These are phyloP conservation scores for Phanerochaete sordida DNA, from an alignment of 768 basidiomycete genomes.

Conservation along the genomic window DNA sequence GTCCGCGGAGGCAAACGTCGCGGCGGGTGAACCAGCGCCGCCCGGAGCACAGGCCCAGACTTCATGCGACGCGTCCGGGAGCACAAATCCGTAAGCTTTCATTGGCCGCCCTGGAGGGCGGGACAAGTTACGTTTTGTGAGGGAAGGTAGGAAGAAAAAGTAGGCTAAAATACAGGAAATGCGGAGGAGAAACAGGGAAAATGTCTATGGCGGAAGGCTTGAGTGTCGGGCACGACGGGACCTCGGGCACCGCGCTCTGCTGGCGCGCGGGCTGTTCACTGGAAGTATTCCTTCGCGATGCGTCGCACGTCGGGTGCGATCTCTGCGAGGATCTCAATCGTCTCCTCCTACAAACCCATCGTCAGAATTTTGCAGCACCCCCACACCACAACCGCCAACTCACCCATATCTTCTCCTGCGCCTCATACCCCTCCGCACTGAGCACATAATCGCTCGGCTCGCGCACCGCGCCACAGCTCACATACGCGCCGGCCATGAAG, in stretches of 20 bases:
- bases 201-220: too few relatives aligned
- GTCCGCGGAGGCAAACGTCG: too few relatives aligned
- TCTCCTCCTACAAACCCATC: constrained; percentile 21
- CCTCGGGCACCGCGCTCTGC: not conserved
- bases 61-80: too few relatives aligned
- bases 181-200: too few relatives aligned
- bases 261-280: too few relatives aligned
- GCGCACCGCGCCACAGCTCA: constrained; percentile 9
- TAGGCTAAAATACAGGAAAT: too few relatives aligned
- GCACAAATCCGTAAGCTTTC: too few relatives aligned
- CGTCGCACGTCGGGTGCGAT: constrained; percentile 7
- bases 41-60: too few relatives aligned
- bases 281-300: constrained; percentile 1
- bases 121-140: too few relatives aligned
- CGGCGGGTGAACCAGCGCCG: too few relatives aligned
- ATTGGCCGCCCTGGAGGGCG: not conserved
- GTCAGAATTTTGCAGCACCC: not conserved
- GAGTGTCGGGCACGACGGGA: not conserved
- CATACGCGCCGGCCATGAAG: constrained; percentile 21
- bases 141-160: not conserved
- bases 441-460: constrained; percentile 33
- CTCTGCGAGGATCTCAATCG: constrained; percentile 19
- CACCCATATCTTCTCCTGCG: constrained; percentile 34
- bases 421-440: constrained; percentile 24
- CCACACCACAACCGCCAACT: not conserved